Conservation (phyloP, 331 rosid genomes). For the Acacia pycnantha region DNA sequence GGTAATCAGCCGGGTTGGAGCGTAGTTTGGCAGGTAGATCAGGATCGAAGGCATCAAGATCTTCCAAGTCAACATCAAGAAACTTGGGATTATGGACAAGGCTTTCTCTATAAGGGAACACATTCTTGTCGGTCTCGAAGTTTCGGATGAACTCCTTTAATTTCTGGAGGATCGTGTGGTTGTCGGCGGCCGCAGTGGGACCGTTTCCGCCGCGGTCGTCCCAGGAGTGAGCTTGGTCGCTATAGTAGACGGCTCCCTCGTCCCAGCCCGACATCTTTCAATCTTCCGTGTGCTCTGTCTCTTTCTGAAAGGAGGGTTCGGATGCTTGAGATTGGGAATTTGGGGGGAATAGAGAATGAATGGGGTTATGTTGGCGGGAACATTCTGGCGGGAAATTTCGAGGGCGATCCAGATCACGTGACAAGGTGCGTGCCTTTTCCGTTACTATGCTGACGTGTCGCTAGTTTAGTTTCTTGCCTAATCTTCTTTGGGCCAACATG, state of each 20-base stretch:
- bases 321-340: slow-evolving; percentile 3
- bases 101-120: slow-evolving; percentile 80
- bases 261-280: slow-evolving; percentile 96
- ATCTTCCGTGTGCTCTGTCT: not conserved
- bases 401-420: not conserved
- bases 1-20: slow-evolving; percentile 73
- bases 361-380: slow-evolving; percentile 2
- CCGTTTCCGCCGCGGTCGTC: slow-evolving; percentile 51
- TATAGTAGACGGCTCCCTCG: slow-evolving; percentile 93
- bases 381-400: slow-evolving; percentile 1
- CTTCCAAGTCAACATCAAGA: slow-evolving; percentile 71
- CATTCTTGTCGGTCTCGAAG: slow-evolving; percentile 70
- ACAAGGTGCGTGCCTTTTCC: not conserved
- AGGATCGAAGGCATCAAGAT: slow-evolving; percentile 74
- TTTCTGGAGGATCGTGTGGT: slow-evolving; percentile 75
- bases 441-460: not conserved
- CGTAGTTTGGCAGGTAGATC: slow-evolving; percentile 82
- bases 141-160: slow-evolving; percentile 92
- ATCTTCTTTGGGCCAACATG: not conserved
- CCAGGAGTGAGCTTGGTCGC: slow-evolving; percentile 92
- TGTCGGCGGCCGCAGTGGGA: slow-evolving; percentile 47
- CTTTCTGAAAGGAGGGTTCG: not conserved
- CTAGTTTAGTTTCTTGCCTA: too few relatives aligned
- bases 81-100: slow-evolving; percentile 66
- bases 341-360: not conserved